Base-by-base conservation (phyloP, 306 rosid species). In the Sphenostylis stenocarpa region DNA sequence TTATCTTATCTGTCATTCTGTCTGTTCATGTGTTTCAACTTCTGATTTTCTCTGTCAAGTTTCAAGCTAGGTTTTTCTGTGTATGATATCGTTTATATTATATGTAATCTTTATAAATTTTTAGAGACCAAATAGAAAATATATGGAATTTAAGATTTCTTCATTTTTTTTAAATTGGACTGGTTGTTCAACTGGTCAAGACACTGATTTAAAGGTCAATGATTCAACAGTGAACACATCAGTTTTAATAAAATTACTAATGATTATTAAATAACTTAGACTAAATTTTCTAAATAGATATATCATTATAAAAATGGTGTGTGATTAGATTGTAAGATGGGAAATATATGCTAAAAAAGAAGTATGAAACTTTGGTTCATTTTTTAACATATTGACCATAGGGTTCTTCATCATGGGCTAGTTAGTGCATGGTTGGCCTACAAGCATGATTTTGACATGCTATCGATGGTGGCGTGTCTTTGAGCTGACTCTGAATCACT, bases 371-470 rank as follows among this genome's bases (percentile, higher is more conserved):
- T 48, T n/a, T 44, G 34, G 6, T 0, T 23, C 33, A 0, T 58
- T 11, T 26, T 73, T 73, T 10, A 39, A 71, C 65, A 44, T 14
- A 75, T 45, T 75, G 45, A 45, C 38, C 7, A 10, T 75, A 55
- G 63, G 48, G 23, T 38, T 81, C 8, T 19, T 81, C 55, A 39
- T 21, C 6, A 29, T 61, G 62, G 23, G 7, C 52, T 11, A 23
- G 64, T 51, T 44, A 20, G 17, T 49, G 47, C 36, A 56, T 69
- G 28, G 43, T 69, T 68, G 65, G 77, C 75, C 75, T 64, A 23
- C 60, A 63, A 55, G 31, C 79, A 56, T 48, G 76, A 76, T 80
- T 43, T 26, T 70, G 78, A 79, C 67, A 29, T 6, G 26, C 31
- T 0, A 63, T 31, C 2, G 21, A 75, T 75, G 78, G 51, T 34